These are phyloP conservation scores for Cordyceps tenuipes DNA, from an alignment of 2,329 filamentous ascomycete species.

Conservation along the genomic window DNA sequence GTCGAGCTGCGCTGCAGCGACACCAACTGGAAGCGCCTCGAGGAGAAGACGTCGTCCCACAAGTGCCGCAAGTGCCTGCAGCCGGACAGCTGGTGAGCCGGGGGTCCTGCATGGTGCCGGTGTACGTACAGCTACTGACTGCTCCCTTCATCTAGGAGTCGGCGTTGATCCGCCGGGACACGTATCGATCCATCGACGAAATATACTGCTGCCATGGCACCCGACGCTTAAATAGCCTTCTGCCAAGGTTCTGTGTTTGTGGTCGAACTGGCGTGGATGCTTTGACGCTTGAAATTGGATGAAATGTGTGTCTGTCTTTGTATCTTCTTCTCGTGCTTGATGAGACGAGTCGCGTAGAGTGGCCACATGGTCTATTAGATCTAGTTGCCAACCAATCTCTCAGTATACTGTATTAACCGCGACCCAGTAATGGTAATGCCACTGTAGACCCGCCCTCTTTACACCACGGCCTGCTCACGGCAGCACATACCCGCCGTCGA, in stretches of 20 bases:
- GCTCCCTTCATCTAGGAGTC: neutral
- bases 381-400: too few species aligned
- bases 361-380: too few species aligned
- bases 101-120: too few species aligned
- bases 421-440: too few species aligned
- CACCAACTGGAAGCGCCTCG: neutral
- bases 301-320: too few species aligned
- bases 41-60: neutral
- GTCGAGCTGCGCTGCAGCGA: neutral
- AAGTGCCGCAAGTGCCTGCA: neutral
- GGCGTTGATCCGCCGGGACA: neutral
- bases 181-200: neutral
- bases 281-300: neutral
- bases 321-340: too few species aligned
- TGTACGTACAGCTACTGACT: neutral
- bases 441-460: too few species aligned
- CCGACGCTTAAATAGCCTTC: neutral
- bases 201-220: neutral
- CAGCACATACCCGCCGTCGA: conserved; percentile 32
- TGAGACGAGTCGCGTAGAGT: too few species aligned
- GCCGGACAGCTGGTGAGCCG: neutral
- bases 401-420: too few species aligned
- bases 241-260: neutral
- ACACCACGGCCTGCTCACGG: conserved; percentile 9
- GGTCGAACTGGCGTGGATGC: too few species aligned